Percentiles rank a stretch among this genome's conserved stretches.
These are phyloP conservation scores for Moringa oleifera DNA, from an alignment of 345 rosid genomes.

Conservation along the genomic window DNA sequence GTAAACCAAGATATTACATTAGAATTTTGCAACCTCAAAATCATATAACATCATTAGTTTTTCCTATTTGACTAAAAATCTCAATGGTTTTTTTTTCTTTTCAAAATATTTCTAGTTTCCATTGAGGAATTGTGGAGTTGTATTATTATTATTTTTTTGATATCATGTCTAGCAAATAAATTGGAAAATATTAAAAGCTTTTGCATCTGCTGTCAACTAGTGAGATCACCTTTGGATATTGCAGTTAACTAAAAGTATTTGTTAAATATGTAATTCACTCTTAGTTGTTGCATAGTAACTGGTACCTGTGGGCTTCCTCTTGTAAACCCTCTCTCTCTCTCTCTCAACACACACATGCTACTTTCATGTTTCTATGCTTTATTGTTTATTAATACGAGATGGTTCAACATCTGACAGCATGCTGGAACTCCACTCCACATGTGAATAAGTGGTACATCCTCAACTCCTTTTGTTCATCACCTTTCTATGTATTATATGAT, in stretches of 20 bases:
- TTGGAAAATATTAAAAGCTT: too few species aligned
- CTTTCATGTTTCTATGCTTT: conserved; percentile 5
- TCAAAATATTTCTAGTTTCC: too few species aligned
- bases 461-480: conserved; percentile 12
- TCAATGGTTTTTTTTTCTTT: too few species aligned
- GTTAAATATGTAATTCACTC: background rate
- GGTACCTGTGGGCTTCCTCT: background rate
- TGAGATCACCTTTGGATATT: too few species aligned
- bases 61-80: too few species aligned
- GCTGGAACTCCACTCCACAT: conserved; percentile 78
- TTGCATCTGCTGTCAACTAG: too few species aligned
- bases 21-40: too few species aligned
- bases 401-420: conserved; percentile 45
- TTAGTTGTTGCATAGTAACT: background rate
- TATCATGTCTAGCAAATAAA: too few species aligned
- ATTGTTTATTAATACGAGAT: conserved; percentile 9
- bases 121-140: too few species aligned
- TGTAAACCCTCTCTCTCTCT: background rate
- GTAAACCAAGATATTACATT: too few species aligned
- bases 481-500: conserved; percentile 1
- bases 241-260: background rate
- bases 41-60: too few species aligned
- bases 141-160: too few species aligned
- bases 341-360: background rate
- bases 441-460: conserved; percentile 66